Evolutionary conservation across 768 basidiomycete species (phyloP).

Genomic region (Kwoniella pini): DNA sequence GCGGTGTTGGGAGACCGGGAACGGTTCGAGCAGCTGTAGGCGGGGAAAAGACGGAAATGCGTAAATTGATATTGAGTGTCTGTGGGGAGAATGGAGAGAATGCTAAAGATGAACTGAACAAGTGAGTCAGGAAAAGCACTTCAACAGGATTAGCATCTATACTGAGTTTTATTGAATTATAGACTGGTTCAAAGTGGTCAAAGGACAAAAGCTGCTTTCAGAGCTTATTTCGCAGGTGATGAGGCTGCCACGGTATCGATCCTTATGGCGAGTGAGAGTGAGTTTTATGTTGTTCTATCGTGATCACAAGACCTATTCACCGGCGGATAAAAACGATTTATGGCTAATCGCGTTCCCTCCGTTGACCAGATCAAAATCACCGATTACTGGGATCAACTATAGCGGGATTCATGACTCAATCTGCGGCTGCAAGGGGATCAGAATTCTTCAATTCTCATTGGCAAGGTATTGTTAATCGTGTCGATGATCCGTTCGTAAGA

Average conservation of each 20-base stretch:
- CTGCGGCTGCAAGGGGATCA: conserved; percentile 27
- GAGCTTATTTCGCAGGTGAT: conserved; percentile 50
- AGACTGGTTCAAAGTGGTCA: conserved; percentile 32
- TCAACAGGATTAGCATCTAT: too few relatives aligned
- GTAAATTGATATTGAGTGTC: conserved; percentile 48
- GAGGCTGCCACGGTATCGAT: conserved; percentile 43
- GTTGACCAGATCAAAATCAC: conserved; percentile 41
- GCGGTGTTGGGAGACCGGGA: conserved; percentile 11
- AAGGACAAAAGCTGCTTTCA: conserved; percentile 49
- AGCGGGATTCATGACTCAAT: conserved; percentile 37
- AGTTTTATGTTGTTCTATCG: background rate
- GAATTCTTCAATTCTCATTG: conserved; percentile 44
- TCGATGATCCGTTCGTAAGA: conserved; percentile 52
- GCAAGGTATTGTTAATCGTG: conserved; percentile 34
- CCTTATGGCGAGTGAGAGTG: conserved; percentile 43
- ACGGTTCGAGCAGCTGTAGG: conserved; percentile 12
- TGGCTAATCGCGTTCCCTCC: too few relatives aligned
- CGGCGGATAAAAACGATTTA: background rate
- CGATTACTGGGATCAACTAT: conserved; percentile 44
- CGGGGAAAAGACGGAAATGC: conserved; percentile 22
- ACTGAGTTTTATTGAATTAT: too few relatives aligned
- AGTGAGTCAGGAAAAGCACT: conserved; percentile 22
- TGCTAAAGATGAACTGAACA: conserved; percentile 28
- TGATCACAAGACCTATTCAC: background rate
- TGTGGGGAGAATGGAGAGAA: conserved; percentile 33